Evolutionary conservation across 192 early-diverging fungal genomes (phyloP), one percentile per base, ranked within the genome.

Genomic region (Rhizophagus clarus): DNA sequence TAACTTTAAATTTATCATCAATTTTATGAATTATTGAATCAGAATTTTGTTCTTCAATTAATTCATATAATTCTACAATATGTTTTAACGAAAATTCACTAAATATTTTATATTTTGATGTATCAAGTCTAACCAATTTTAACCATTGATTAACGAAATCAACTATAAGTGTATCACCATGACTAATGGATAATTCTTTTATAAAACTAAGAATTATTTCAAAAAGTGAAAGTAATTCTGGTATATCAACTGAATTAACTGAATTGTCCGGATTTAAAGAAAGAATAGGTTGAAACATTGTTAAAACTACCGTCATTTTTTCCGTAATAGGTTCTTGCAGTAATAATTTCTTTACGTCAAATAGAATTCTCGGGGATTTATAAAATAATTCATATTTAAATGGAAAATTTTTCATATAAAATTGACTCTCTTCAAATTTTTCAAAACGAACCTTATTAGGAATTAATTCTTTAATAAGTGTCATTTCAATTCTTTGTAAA

Each of bases 101-200:
- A 47, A 63, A 34, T 71, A 76, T 68, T n/a, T 63, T 29, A 29
- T 40, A 40, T 40, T 40, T 40, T 40, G 37, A 40, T 6, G 37
- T 40, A 40, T 40, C 37, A 40, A 40, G 37, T 40, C 5, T 34
- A 3, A 11, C 20, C 40, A 79, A 31, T 37, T 79, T 79, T 32
- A 79, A 56, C 78, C 78, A 79, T 60, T 74, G 72, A 37, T 79
- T 67, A 32, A 68, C 34, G 61, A 76, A 79, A 49, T 79, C 66
- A 9, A 17, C 73, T 26, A 79, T 49, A 10, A 28, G 4, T 2
- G 49, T 72, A 20, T 68, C 67, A 31, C 29, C 1, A 34, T 60
- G 31, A 15, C 42, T 72, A 22, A 29, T 49, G 5, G 78, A 79
- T 28, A 37, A 76, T 79, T 42, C 32, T 45, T 49, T 79, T 31